Evolutionary conservation across 2,329 filamentous ascomycete species (phyloP).

Genomic region (Fusarium dimerum): DNA sequence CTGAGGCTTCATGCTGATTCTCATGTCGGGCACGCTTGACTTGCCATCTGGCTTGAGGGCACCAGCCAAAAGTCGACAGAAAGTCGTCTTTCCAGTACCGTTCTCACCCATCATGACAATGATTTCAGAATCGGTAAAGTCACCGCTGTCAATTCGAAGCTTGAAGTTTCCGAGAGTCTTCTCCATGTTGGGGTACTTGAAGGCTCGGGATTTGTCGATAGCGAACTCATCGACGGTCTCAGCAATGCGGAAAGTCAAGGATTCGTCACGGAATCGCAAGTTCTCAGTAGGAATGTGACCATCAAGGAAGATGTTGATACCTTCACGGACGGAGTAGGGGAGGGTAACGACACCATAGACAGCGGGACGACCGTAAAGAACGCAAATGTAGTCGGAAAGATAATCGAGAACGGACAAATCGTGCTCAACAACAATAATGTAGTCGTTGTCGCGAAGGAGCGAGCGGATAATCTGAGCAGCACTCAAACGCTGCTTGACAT

Average conservation of each 20-base stretch:
- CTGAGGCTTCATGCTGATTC: conserved; percentile 99
- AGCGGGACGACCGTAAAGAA: conserved; percentile 92
- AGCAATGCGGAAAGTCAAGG: conserved; percentile 89
- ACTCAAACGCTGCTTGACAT: conserved; percentile 97
- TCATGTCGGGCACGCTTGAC: conserved; percentile 83
- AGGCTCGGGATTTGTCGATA: conserved; percentile 80
- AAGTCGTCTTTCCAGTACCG: conserved; percentile 98
- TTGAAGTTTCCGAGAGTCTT: conserved; percentile 92
- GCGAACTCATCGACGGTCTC: conserved; percentile 89
- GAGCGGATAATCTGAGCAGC: conserved; percentile 92
- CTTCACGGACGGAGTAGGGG: conserved; percentile 93
- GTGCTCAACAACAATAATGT: conserved; percentile 98
- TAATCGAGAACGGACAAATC: conserved; percentile 98
- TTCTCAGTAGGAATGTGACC: conserved; percentile 98
- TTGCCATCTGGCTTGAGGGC: conserved; percentile 86
- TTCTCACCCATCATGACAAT: conserved; percentile 99
- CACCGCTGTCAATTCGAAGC: conserved; percentile 76
- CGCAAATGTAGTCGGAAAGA: conserved; percentile 96
- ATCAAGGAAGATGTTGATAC: conserved; percentile 99
- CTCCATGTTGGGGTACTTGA: conserved; percentile 85
- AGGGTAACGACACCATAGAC: conserved; percentile 98
- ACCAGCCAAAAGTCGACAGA: conserved; percentile 94
- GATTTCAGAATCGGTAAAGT: conserved; percentile 97
- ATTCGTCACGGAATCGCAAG: conserved; percentile 96
- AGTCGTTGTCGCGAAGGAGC: conserved; percentile 84